Conservation (phyloP, 2,329 filamentous ascomycete genomes). For the Epichloe brachyelytri region DNA sequence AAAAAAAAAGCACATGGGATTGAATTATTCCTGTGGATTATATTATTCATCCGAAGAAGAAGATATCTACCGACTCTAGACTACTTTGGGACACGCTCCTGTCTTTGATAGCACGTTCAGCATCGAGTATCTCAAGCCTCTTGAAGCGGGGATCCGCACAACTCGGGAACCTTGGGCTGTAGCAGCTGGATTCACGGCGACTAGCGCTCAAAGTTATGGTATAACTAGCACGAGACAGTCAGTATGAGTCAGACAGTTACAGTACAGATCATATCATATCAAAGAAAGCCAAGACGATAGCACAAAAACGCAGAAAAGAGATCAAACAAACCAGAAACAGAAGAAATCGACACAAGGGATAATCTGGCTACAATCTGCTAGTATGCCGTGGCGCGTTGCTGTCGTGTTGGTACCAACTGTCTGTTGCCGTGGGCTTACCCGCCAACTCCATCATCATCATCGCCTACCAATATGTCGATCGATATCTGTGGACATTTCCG, state of each 20-base stretch:
- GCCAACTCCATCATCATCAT: background rate
- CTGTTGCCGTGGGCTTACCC: background rate
- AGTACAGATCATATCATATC: conserved; percentile 11
- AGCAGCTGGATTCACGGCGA: conserved; percentile 40
- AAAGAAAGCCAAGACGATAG: conserved; percentile 51
- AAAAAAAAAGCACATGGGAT: background rate
- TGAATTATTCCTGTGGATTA: conserved; percentile 1
- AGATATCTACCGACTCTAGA: conserved; percentile 17
- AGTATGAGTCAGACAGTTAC: conserved; percentile 19
- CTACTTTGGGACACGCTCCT: conserved; percentile 18
- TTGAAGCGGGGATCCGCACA: conserved; percentile 22
- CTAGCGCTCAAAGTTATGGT: conserved; percentile 50
- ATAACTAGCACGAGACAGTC: conserved; percentile 47
- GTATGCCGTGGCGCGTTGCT: conserved; percentile 21
- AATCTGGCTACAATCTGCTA: conserved; percentile 1
- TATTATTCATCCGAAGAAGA: conserved; percentile 14
- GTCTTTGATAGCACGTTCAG: conserved; percentile 35
- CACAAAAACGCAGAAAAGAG: conserved; percentile 33
- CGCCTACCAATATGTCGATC: background rate
- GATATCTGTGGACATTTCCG: background rate
- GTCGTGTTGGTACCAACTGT: conserved; percentile 14
- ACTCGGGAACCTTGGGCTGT: conserved; percentile 31
- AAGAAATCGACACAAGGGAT: conserved; percentile 30
- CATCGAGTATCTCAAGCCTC: conserved; percentile 14
- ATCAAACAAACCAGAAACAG: conserved; percentile 12